A percentile compares a stretch with the other conserved stretches of the same genome.
Evolutionary conservation across 148 eudicot species (phyloP).

Genomic region (Salicornia ramosissima): DNA sequence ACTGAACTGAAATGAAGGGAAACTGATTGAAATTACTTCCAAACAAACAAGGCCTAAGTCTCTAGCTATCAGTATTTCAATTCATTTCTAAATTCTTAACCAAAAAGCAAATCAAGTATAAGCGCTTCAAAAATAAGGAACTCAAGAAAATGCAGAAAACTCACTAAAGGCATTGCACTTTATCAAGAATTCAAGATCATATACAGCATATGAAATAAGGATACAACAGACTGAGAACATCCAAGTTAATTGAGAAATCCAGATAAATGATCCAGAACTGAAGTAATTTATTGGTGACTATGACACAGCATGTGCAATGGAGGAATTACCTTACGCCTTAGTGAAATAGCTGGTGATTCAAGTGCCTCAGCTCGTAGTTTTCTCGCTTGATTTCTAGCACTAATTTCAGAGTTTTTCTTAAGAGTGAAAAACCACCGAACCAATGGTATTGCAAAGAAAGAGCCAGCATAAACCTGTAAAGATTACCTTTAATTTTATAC

Average conservation of each 20-base stretch:
- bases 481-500: constrained; percentile 6
- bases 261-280: not conserved
- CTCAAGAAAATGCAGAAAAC: not conserved
- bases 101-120: not conserved
- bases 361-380: constrained; percentile 60
- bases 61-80: not conserved
- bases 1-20: too few species aligned
- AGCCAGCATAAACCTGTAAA: constrained; percentile 91
- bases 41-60: not conserved
- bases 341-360: constrained; percentile 66
- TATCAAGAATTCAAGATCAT: not conserved
- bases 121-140: not conserved
- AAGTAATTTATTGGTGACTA: not conserved
- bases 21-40: not conserved
- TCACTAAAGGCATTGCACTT: not conserved
- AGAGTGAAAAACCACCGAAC: constrained; percentile 64
- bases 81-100: not conserved
- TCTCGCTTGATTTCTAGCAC: constrained; percentile 66
- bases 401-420: constrained; percentile 62
- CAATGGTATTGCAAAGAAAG: constrained; percentile 93
- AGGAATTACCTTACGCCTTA: constrained; percentile 72
- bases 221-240: not conserved
- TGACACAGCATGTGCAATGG: not conserved
- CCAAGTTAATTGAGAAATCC: not conserved
- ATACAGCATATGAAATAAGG: not conserved